Percentiles rank a stretch among this genome's conserved stretches.
Conservation (phyloP, 2,329 filamentous ascomycete genomes). For the Raffaelea albimanens region DNA sequence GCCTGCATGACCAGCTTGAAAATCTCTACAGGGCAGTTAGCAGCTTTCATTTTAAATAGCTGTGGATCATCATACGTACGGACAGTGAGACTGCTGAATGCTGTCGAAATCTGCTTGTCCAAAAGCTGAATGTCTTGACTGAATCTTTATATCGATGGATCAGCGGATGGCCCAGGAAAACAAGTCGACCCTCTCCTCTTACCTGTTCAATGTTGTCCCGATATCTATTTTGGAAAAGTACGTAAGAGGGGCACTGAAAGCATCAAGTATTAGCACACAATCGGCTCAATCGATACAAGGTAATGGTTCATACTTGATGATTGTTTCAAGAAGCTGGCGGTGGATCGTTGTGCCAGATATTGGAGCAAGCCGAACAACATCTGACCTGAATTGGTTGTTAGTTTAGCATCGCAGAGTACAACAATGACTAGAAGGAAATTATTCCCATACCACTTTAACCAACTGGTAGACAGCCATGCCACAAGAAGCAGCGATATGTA, state of each 20-base stretch:
- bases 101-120: conserved; percentile 30
- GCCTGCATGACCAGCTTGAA: conserved; percentile 32
- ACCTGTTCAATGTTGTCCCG: conserved; percentile 32
- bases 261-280: not conserved
- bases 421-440: conserved; percentile 9
- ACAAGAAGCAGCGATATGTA: conserved; percentile 24
- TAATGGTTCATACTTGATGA: conserved; percentile 15
- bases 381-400: conserved; percentile 17
- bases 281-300: too few species aligned
- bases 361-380: conserved; percentile 23
- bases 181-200: not conserved
- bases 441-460: conserved; percentile 24
- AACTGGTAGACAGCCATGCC: conserved; percentile 26
- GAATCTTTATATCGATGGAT: conserved; percentile 21
- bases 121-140: conserved; percentile 34
- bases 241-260: conserved; percentile 26
- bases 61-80: too few species aligned
- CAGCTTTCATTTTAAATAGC: not conserved
- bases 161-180: not conserved
- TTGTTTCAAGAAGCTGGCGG: conserved; percentile 19
- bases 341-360: conserved; percentile 25
- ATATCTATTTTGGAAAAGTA: conserved; percentile 30
- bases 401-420: not conserved
- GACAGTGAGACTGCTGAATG: conserved; percentile 21
- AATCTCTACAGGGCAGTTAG: conserved; percentile 18